Evolutionary conservation across 495 filamentous ascomycete genomes (phyloP).

Genomic region (Penicillium waksmanii): DNA sequence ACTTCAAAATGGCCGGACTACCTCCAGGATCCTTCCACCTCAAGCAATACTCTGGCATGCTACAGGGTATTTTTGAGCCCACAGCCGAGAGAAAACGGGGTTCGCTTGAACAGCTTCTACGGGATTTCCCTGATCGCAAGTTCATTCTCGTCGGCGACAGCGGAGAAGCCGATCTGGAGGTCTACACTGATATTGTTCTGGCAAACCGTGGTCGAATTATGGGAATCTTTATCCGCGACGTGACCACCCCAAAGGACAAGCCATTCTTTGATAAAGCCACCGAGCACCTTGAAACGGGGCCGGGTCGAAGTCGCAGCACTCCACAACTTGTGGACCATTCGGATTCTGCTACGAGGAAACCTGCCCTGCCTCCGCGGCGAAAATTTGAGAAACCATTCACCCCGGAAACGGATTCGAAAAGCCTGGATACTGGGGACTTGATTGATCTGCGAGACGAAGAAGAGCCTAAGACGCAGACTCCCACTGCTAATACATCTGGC

Average conservation of each 20-base stretch:
- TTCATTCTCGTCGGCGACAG: slow-evolving; percentile 95
- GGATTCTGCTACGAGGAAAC: slow-evolving; percentile 34
- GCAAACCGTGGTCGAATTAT: slow-evolving; percentile 81
- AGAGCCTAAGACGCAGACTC: slow-evolving; percentile 16
- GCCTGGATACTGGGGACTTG: slow-evolving; percentile 56
- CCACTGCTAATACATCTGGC: slow-evolving; percentile 14
- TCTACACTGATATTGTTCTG: slow-evolving; percentile 90
- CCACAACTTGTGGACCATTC: slow-evolving; percentile 33
- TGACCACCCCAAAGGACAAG: slow-evolving; percentile 72
- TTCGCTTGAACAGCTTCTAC: slow-evolving; percentile 79
- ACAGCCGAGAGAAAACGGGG: slow-evolving; percentile 92
- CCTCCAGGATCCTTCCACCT: slow-evolving; percentile 89
- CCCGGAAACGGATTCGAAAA: slow-evolving; percentile 24
- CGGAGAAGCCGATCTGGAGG: slow-evolving; percentile 94
- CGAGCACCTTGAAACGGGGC: slow-evolving; percentile 32
- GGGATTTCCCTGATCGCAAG: slow-evolving; percentile 85
- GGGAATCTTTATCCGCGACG: slow-evolving; percentile 89
- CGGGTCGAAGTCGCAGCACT: slow-evolving; percentile 32
- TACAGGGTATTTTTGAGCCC: slow-evolving; percentile 97
- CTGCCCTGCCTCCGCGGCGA: slow-evolving; percentile 43
- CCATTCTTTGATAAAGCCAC: slow-evolving; percentile 79
- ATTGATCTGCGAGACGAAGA: slow-evolving; percentile 70
- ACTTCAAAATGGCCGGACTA: slow-evolving; percentile 77
- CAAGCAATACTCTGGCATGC: slow-evolving; percentile 93
- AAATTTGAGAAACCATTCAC: slow-evolving; percentile 22